Evolutionary conservation across 2,329 filamentous ascomycete species (phyloP).

Genomic region (Colletotrichum horii): DNA sequence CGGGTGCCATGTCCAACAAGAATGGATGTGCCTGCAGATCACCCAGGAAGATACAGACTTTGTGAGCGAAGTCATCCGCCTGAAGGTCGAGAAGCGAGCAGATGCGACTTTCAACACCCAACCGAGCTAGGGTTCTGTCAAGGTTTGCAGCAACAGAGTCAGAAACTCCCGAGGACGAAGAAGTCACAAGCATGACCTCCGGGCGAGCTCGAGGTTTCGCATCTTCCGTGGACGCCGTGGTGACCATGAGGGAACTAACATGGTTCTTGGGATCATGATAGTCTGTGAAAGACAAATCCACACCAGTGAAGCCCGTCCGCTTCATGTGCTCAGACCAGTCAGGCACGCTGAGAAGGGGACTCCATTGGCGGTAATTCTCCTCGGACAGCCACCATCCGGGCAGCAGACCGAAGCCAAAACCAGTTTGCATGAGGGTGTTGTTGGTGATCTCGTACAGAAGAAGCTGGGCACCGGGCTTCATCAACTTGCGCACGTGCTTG

Average conservation of each 20-base stretch:
- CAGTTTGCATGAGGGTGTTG: not conserved
- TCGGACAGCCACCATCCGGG: not conserved
- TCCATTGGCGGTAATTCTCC: not conserved
- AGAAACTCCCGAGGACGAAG: not conserved
- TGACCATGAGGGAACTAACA: not conserved
- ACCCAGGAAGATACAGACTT: not conserved
- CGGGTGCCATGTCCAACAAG: not conserved
- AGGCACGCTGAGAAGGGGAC: not conserved
- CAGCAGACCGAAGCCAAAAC: not conserved
- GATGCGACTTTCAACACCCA: not conserved
- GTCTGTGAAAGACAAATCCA: not conserved
- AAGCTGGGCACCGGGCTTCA: constrained; percentile 35
- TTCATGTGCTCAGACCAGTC: not conserved
- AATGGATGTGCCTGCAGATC: not conserved
- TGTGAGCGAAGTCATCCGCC: not conserved
- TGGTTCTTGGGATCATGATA: not conserved
- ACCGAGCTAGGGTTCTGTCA: not conserved
- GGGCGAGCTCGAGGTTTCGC: not conserved
- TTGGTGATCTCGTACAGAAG: not conserved
- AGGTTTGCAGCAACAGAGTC: not conserved
- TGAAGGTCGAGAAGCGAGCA: not conserved
- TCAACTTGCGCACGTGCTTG: constrained; percentile 26
- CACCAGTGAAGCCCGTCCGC: not conserved
- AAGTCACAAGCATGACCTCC: not conserved
- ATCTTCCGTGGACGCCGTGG: not conserved